These are phyloP conservation scores for Cercophora samala DNA, from an alignment of 495 filamentous ascomycete genomes.

Conservation along the genomic window DNA sequence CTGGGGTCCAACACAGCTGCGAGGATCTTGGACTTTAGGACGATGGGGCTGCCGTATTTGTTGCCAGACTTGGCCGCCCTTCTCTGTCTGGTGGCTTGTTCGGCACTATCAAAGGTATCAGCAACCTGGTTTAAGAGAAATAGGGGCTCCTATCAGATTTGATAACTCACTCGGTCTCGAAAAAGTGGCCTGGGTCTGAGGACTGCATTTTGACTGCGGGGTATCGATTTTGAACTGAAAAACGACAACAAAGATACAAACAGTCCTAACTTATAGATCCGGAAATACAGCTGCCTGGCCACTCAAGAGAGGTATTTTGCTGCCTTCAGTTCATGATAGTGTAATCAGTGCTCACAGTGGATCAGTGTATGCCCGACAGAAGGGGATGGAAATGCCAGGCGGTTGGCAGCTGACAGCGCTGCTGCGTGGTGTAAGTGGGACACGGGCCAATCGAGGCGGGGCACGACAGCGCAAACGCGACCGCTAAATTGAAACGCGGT, in stretches of 20 bases:
- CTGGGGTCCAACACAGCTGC: constrained; percentile 68
- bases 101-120: too few species aligned
- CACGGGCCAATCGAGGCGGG: neutral
- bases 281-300: constrained; percentile 11
- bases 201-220: constrained; percentile 32
- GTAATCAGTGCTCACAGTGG: constrained; percentile 1
- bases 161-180: constrained; percentile 72
- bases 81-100: constrained; percentile 66
- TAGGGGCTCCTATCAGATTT: neutral
- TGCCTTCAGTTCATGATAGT: constrained; percentile 9
- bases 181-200: constrained; percentile 60
- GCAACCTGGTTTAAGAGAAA: too few species aligned
- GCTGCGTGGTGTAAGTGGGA: neutral
- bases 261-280: neutral
- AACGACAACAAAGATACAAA: neutral
- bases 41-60: constrained; percentile 75
- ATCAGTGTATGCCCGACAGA: constrained; percentile 10
- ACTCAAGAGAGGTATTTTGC: neutral
- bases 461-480: neutral
- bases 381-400: constrained; percentile 13
- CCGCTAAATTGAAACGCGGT: constrained; percentile 20
- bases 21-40: constrained; percentile 79
- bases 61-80: constrained; percentile 79
- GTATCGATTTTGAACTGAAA: neutral
- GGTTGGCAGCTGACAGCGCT: constrained; percentile 18